Base-by-base conservation (phyloP, 176 grass and related monocot genomes). In the Neostapfia colusana region DNA sequence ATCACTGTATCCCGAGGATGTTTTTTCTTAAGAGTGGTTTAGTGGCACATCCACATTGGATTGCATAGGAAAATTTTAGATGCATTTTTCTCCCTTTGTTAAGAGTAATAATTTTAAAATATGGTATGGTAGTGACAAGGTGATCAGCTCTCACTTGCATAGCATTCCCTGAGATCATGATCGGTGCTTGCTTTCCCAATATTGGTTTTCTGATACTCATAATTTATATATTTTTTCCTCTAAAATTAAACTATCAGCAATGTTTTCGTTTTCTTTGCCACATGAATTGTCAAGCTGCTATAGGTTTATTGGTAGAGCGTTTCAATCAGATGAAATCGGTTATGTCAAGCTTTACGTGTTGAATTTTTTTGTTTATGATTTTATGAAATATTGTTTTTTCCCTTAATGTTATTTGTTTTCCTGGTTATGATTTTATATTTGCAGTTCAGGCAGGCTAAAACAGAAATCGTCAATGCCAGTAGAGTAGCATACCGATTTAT, bases 361-460 rank as follows among this genome's bases (percentile, higher is more conserved):
- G 72, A 10, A 67, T 25, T 70, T 23, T 0, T 64, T 70, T 65
- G 1, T 25, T 35, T 31, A 31, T 3, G 31, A 31, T 31, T 31
- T 31, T 31, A 31, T 31, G 31, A 31, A 2, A 31, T 31, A 31
- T 31, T 31, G 54, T 21, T 75, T 69, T 53, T 71, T 69, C 6
- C 14, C 48, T 42, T 79, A n/a, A 74, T 31, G 15, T 5, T 0
- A 62, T 54, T 53, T 77, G 46, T 41, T 77, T 63, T 68, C 17
- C n/a, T 67, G 72, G 17, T 79, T 84, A 45, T 25, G 4, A 64
- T 34, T 69, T 79, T 75, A 13, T 82, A 50, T 77, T 85, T 84
- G 70, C 89, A 99, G 96, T 91, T 99, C 62, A 86, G 92, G 81
- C 92, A 95, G 85, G 96, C 92, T 70, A 99, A 99, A 85, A 84